Evolutionary conservation across 192 early-diverging fungal species (phyloP), one percentile per base, ranked within the genome.

Genomic region (Coemansia sp.): DNA sequence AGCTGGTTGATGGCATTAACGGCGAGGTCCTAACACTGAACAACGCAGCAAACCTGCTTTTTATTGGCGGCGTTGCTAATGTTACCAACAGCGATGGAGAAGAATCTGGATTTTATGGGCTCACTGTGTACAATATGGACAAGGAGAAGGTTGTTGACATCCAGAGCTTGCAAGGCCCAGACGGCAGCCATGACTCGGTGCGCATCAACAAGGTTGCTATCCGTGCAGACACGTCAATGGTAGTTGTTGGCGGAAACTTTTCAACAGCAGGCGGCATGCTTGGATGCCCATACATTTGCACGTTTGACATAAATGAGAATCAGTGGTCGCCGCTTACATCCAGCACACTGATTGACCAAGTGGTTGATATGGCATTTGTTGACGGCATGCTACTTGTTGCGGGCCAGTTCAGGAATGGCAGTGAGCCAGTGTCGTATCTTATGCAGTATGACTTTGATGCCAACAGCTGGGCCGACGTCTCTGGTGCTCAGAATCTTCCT

Each of bases 331-430:
- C 73, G 2, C 58, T 82, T 51, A 56, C 66, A 4, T n/a, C 77
- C 8, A 78, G 72, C 68, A 48, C 66, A 37, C 68, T 82, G 48
- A 54, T 76, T 13, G 78, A 67, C 46, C 55, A 68, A 26, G 76
- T 85, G 32, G 71, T 66, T 41, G 82, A 84, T 21, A 55, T 84
- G 73, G 55, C 75, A 41, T 78, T 84, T 51, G 55, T 62, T 56
- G 74, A 69, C n/a, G 73, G 67, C 42, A 62, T 32, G 8, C 51
- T 89, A 15, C 32, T 84, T 40, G 82, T 89, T 1, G 89, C 78
- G 16, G 89, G 88, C 6, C 73, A 69, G 9, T 89, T 90, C 73
- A 66, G 77, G 40, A 87, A 86, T 39, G 82, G 80, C 55, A 81
- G 84, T 0, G 66, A 76, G 8, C 68, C 76, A 3, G 49, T 69